phyloP scores from a whole-genome alignment of 441 rosid genomes.

The Corymbia calophylla region DNA sequence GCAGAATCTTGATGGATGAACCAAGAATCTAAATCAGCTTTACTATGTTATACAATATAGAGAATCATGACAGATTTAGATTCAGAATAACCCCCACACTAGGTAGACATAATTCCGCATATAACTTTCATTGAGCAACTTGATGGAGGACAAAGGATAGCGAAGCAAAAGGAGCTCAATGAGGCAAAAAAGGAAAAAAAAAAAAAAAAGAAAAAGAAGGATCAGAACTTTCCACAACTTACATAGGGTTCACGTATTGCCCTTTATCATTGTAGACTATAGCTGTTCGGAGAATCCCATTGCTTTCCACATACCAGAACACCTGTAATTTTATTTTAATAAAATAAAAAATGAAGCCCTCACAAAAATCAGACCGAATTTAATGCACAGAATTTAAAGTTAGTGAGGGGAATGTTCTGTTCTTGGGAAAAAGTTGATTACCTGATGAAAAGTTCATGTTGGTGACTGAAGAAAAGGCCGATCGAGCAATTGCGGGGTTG shows the following conservation, averaged over 20 bases:
- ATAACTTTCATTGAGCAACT: background rate
- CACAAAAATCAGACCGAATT: background rate
- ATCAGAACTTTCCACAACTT: background rate
- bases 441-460: constrained; percentile 28
- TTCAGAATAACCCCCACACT: background rate
- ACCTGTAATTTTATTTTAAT: background rate
- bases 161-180: background rate
- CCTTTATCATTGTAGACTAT: background rate
- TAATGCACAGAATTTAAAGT: background rate
- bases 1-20: background rate
- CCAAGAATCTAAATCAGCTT: background rate
- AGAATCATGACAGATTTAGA: background rate
- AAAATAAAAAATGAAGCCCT: background rate
- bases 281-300: background rate
- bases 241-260: background rate
- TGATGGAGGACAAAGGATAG: background rate
- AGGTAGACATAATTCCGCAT: background rate
- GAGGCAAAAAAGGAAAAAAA: background rate
- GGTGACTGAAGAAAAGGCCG: background rate
- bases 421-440: background rate
- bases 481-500: constrained; percentile 14
- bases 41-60: background rate
- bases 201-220: background rate
- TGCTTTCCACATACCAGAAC: background rate
- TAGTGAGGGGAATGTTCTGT: background rate